These are phyloP conservation scores for Leptodermis oblonga DNA, from an alignment of 257 asterid genomes.

Conservation along the genomic window DNA sequence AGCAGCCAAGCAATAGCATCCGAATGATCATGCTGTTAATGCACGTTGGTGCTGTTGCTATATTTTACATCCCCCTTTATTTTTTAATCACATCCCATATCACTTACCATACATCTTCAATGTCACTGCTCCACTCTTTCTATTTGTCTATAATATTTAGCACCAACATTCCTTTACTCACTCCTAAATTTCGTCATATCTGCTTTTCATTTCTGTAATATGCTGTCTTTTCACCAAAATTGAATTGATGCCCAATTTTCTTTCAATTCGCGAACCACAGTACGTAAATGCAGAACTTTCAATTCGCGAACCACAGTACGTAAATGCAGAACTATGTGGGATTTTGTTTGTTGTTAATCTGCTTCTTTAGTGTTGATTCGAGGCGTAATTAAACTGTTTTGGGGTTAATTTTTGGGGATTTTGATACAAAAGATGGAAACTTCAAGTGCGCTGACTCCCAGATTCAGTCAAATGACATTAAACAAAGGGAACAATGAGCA, in stretches of 20 bases:
- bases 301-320: too few relatives aligned
- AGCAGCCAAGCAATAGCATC: too few relatives aligned
- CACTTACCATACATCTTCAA: neutral
- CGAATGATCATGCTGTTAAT: too few relatives aligned
- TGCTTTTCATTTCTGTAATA: too few relatives aligned
- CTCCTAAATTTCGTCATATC: neutral
- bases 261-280: too few relatives aligned
- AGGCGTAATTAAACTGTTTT: neutral
- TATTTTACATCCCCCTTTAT: too few relatives aligned
- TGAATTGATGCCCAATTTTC: too few relatives aligned
- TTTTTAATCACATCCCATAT: neutral
- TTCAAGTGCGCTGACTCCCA: slow-evolving; percentile 47
- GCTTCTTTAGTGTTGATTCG: neutral
- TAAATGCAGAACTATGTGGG: slow-evolving; percentile 16
- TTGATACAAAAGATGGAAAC: slow-evolving; percentile 45
- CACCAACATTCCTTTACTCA: neutral
- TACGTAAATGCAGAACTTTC: too few relatives aligned
- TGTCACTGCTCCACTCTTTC: neutral
- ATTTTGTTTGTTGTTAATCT: neutral
- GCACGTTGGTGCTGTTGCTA: too few relatives aligned
- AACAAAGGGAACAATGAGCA: slow-evolving; percentile 36
- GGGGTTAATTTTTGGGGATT: neutral
- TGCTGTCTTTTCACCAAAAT: neutral
- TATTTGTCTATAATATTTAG: neutral
- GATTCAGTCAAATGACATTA: slow-evolving; percentile 28